These are phyloP conservation scores for Saccharomycopsis babjevae DNA, from an alignment of 805 yeast species.

Conservation along the genomic window DNA sequence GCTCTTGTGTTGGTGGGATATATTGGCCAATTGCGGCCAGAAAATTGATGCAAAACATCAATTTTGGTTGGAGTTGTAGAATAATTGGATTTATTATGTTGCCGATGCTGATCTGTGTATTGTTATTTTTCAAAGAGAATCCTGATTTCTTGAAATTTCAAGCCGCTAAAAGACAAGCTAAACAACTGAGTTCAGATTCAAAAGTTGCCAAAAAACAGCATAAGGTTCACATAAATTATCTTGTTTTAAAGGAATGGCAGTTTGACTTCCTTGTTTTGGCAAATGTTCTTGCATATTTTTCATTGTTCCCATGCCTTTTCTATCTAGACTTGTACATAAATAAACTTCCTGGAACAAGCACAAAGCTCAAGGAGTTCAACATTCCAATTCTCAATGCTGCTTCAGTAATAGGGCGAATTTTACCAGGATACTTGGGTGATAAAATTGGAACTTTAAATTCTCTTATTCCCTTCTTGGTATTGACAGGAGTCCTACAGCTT, in stretches of 20 bases:
- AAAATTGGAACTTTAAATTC: constrained; percentile 36
- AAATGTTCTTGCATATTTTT: constrained; percentile 18
- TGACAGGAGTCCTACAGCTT: constrained; percentile 25
- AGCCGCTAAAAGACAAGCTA: not conserved
- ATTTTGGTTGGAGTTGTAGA: constrained; percentile 38
- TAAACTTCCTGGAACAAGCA: constrained; percentile 2
- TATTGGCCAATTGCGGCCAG: constrained; percentile 35
- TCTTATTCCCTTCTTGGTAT: constrained; percentile 24
- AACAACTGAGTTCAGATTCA: constrained; percentile 23
- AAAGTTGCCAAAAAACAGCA: constrained; percentile 13
- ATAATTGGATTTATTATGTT: constrained; percentile 25
- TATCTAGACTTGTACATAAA: constrained; percentile 18
- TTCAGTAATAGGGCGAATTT: constrained; percentile 41
- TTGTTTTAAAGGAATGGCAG: constrained; percentile 16
- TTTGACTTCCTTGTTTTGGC: constrained; percentile 5
- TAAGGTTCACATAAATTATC: constrained; percentile 10
- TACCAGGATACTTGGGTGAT: constrained; percentile 39
- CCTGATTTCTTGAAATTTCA: constrained; percentile 22
- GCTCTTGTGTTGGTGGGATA: constrained; percentile 45
- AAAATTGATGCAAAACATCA: constrained; percentile 31
- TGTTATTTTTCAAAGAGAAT: constrained; percentile 22
- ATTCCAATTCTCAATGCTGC: constrained; percentile 28
- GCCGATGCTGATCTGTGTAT: constrained; percentile 24
- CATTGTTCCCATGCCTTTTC: constrained; percentile 29
- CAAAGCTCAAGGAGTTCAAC: constrained; percentile 2